phyloP scores from a whole-genome alignment of 108 stramenopile species.

The Nitzschia sp. region DNA sequence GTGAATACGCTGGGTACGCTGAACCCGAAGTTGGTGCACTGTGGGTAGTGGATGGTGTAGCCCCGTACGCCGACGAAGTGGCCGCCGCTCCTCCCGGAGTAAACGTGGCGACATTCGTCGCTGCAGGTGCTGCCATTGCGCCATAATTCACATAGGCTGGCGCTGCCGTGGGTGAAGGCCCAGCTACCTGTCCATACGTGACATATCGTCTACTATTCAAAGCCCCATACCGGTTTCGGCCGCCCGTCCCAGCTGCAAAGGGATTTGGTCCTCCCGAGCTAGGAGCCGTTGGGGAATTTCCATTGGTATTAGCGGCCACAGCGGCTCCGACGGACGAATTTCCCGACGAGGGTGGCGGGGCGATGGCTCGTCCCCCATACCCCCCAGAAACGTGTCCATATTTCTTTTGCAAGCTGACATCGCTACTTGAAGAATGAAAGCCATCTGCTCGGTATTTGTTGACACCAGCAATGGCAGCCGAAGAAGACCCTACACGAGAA shows the following conservation, averaged over 20 bases:
- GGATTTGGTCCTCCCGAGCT: conserved; percentile 40
- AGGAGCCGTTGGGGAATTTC: neutral
- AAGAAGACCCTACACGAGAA: conserved; percentile 54
- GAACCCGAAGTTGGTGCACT: conserved; percentile 14
- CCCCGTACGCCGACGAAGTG: conserved; percentile 1
- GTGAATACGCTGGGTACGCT: conserved; percentile 8
- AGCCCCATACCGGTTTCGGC: conserved; percentile 13
- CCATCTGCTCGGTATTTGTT: conserved; percentile 79
- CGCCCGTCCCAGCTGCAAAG: conserved; percentile 35
- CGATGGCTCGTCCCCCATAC: neutral
- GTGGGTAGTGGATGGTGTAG: conserved; percentile 7
- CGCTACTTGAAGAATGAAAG: conserved; percentile 86
- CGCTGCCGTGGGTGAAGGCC: neutral
- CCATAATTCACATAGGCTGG: neutral
- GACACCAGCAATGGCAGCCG: conserved; percentile 31
- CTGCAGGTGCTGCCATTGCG: conserved; percentile 4
- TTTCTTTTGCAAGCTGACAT: conserved; percentile 75
- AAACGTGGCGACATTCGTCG: neutral
- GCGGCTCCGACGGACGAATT: conserved; percentile 9
- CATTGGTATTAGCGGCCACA: conserved; percentile 1
- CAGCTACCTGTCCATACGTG: conserved; percentile 23
- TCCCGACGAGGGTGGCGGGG: conserved; percentile 36
- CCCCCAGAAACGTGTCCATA: conserved; percentile 62
- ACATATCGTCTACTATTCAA: conserved; percentile 22
- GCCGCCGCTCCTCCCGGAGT: conserved; percentile 3